phyloP scores from a whole-genome alignment of 108 stramenopile genomes.

The Nannochloropsis oceanica region DNA sequence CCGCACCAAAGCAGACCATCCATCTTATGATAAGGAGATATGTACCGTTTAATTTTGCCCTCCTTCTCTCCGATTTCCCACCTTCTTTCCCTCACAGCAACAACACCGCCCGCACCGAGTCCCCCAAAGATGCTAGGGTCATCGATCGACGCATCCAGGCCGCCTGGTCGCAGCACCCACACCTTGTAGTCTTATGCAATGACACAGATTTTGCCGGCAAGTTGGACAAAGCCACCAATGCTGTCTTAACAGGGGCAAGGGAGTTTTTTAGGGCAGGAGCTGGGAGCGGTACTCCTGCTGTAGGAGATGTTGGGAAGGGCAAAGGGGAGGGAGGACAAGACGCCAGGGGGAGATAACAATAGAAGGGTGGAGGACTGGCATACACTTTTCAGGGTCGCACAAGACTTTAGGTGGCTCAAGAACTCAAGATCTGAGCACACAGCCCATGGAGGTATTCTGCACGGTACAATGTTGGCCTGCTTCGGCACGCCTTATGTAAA shows the following conservation, averaged over 20 bases:
- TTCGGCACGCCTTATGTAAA: too few relatives aligned
- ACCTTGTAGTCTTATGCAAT: neutral
- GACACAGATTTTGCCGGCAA: neutral
- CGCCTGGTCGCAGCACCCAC: constrained; percentile 2
- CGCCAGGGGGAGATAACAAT: too few relatives aligned
- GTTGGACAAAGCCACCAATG: neutral
- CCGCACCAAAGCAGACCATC: too few relatives aligned
- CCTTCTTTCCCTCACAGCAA: constrained; percentile 47
- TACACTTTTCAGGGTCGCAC: too few relatives aligned
- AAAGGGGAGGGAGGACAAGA: too few relatives aligned
- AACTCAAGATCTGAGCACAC: too few relatives aligned
- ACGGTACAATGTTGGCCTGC: too few relatives aligned
- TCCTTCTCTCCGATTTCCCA: constrained; percentile 21
- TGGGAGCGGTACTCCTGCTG: neutral
- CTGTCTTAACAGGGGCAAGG: neutral
- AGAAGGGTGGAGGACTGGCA: too few relatives aligned
- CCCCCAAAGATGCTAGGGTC: constrained; percentile 49
- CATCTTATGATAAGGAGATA: too few relatives aligned
- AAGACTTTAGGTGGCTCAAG: too few relatives aligned
- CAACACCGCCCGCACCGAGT: constrained; percentile 66
- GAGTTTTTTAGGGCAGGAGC: neutral
- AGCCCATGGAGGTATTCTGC: too few relatives aligned
- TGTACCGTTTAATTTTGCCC: neutral
- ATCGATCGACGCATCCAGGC: constrained; percentile 49
- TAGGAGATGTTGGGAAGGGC: too few relatives aligned